A percentile compares a stretch with the other conserved stretches of the same genome.
Conservation (phyloP, 2,329 filamentous ascomycete genomes). For the Claviceps sp. region DNA sequence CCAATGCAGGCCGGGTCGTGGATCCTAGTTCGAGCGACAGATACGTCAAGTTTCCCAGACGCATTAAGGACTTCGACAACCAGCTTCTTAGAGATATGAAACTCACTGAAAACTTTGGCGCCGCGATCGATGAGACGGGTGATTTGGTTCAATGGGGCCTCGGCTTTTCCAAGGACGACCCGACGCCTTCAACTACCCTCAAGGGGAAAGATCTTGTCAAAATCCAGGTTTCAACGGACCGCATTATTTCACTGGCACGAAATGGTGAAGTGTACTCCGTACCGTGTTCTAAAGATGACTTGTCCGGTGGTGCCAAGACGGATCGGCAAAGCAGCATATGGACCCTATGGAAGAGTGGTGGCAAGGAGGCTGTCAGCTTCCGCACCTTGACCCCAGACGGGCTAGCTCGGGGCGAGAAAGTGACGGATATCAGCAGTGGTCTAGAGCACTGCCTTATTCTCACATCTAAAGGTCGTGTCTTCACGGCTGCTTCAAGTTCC, state of each 20-base stretch:
- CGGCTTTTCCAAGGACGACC: conserved; percentile 53
- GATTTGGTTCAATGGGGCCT: conserved; percentile 87
- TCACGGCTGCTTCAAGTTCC: conserved; percentile 71
- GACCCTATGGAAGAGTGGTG: conserved; percentile 52
- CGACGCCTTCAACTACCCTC: conserved; percentile 56
- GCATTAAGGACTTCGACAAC: conserved; percentile 72
- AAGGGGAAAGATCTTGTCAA: conserved; percentile 69
- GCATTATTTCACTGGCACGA: conserved; percentile 65
- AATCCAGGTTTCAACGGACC: conserved; percentile 65
- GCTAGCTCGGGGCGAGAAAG: conserved; percentile 55
- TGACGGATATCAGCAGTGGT: conserved; percentile 63
- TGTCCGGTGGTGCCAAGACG: conserved; percentile 47
- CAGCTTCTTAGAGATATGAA: conserved; percentile 78
- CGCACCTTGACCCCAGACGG: conserved; percentile 53
- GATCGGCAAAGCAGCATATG: conserved; percentile 46
- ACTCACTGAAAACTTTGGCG: conserved; percentile 68
- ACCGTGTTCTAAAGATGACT: conserved; percentile 61
- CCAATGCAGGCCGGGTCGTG: conserved; percentile 71
- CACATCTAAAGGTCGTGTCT: conserved; percentile 74
- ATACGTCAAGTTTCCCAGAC: conserved; percentile 65
- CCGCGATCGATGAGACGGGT: conserved; percentile 74
- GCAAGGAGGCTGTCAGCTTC: conserved; percentile 45
- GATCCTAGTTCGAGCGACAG: conserved; percentile 68
- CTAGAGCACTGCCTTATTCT: conserved; percentile 77
- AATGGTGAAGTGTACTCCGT: conserved; percentile 74